Percentiles rank a stretch among this genome's conserved stretches.
phyloP scores from a whole-genome alignment of 2,329 filamentous ascomycete species.

The Whalleya microplaca region DNA sequence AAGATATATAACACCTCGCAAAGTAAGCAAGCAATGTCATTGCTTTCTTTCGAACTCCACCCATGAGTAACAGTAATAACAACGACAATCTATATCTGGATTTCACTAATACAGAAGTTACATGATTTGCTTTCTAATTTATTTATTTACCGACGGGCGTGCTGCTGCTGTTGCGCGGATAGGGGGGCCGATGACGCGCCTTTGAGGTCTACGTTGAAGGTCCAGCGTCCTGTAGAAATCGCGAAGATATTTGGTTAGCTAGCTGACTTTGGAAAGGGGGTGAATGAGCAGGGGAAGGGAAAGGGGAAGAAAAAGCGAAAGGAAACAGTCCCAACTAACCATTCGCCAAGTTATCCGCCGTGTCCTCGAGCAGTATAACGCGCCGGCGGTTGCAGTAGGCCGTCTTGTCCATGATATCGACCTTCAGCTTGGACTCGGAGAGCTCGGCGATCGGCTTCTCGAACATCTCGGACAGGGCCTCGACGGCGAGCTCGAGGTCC shows the following conservation, averaged over 20 bases:
- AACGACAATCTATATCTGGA: conserved; percentile 20
- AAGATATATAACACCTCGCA: too few species aligned
- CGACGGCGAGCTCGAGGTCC: conserved; percentile 94
- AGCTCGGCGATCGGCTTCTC: conserved; percentile 93
- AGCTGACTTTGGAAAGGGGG: neutral
- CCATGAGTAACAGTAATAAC: too few species aligned
- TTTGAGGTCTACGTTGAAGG: conserved; percentile 39
- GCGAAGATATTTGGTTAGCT: conserved; percentile 1
- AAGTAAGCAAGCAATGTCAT: too few species aligned
- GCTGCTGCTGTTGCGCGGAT: conserved; percentile 15
- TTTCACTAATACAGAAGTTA: too few species aligned
- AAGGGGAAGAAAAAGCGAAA: conserved; percentile 1
- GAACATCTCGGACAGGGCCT: conserved; percentile 98
- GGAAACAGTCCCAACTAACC: conserved; percentile 57
- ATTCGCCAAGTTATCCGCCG: conserved; percentile 86
- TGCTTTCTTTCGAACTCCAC: conserved; percentile 7
- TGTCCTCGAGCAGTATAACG: conserved; percentile 87
- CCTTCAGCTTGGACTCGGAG: conserved; percentile 85
- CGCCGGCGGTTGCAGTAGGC: conserved; percentile 93
- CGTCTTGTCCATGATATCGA: conserved; percentile 98
- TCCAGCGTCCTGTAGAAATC: conserved; percentile 33
- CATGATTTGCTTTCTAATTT: too few species aligned
- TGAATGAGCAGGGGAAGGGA: too few species aligned
- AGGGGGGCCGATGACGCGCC: conserved; percentile 11
- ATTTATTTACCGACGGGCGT: conserved; percentile 16